A percentile compares a stretch with the other conserved stretches of the same genome.
Conservation (phyloP, 2,329 filamentous ascomycete species). For the Aspergillus sp. region DNA sequence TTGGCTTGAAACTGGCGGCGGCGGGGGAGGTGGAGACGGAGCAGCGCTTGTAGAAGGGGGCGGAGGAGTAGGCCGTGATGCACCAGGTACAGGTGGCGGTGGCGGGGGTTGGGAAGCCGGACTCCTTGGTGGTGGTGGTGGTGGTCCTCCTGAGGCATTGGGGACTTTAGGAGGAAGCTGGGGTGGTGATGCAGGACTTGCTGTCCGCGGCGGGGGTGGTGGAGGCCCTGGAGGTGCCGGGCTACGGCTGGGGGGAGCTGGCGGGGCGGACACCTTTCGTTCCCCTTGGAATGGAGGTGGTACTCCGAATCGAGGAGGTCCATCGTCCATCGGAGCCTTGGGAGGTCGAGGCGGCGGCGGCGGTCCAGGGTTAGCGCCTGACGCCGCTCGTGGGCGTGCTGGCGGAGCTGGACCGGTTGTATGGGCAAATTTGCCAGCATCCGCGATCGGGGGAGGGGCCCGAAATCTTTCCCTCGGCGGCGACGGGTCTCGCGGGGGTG, state of each 20-base stretch:
- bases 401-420: constrained; percentile 48
- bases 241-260: constrained; percentile 71
- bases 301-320: constrained; percentile 66
- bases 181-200: constrained; percentile 44
- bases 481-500: constrained; percentile 63
- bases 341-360: constrained; percentile 68
- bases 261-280: constrained; percentile 61
- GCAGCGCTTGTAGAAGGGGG: constrained; percentile 38
- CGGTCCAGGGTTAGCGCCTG: constrained; percentile 56
- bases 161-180: constrained; percentile 52
- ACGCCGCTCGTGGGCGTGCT: constrained; percentile 51
- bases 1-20: constrained; percentile 34
- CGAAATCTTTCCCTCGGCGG: constrained; percentile 73
- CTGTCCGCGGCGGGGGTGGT: constrained; percentile 59
- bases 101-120: constrained; percentile 43
- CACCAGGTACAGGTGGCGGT: constrained; percentile 38
- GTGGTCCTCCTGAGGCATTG: constrained; percentile 41
- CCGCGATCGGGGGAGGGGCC: constrained; percentile 82
- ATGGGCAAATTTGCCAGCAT: constrained; percentile 83
- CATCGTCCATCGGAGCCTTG: constrained; percentile 70
- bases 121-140: constrained; percentile 58
- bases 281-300: constrained; percentile 76
- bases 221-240: constrained; percentile 61
- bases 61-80: constrained; percentile 35
- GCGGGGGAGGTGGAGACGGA: constrained; percentile 53